Conservation (phyloP, 805 yeast species). For the Wickerhamomyces bisporus region DNA sequence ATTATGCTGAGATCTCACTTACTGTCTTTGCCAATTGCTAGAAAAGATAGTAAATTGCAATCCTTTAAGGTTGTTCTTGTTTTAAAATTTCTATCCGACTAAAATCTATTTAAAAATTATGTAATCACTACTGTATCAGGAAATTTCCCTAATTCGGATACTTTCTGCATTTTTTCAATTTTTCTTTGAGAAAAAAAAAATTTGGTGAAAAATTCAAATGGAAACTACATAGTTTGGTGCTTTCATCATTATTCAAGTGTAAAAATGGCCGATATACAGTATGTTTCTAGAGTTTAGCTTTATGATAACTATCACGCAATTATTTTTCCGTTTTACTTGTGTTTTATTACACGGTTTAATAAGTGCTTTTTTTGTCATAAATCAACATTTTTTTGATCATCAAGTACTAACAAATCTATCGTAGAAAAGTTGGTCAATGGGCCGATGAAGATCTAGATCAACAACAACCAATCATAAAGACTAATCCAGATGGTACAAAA, state of each 20-base stretch:
- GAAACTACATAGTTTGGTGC: no score
- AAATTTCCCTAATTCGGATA: background rate
- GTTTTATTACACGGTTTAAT: no score
- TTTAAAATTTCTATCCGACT: no score
- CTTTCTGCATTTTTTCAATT: background rate
- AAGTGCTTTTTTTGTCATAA: no score
- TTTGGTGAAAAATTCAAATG: conserved; percentile 1
- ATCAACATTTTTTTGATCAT: no score
- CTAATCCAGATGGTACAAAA: conserved; percentile 84
- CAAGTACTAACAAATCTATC: conserved; percentile 1
- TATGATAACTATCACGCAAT: no score
- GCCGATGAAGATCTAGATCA: conserved; percentile 55
- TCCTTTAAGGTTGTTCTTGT: no score
- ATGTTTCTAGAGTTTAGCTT: background rate
- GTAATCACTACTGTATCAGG: no score
- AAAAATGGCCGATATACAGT: conserved; percentile 12
- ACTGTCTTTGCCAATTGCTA: background rate
- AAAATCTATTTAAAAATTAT: no score
- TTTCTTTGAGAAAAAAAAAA: background rate
- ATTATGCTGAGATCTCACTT: no score
- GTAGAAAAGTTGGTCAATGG: conserved; percentile 17
- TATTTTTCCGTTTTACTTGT: no score
- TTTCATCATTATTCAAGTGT: background rate
- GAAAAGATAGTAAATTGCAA: no score
- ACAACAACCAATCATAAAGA: conserved; percentile 67